A percentile compares a stretch with the other conserved stretches of the same genome.
Conservation (phyloP, 768 basidiomycete species). For the Polyporus arcularius region DNA sequence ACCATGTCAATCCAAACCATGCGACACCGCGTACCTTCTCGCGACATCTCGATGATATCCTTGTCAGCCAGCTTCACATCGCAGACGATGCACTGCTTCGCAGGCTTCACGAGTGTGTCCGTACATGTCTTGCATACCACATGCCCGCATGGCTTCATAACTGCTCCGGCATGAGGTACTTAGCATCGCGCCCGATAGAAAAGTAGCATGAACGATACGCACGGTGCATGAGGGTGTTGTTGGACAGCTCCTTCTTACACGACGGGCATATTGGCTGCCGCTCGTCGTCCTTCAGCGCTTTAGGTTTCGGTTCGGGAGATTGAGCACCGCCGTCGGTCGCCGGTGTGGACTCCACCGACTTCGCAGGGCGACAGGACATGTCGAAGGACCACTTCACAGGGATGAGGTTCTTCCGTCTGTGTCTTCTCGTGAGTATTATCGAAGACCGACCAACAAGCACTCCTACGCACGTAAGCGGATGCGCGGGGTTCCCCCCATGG, state of each 20-base stretch:
- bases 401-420: constrained; percentile 79
- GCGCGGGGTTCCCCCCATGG: constrained; percentile 75
- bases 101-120: constrained; percentile 78
- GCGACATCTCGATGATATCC: constrained; percentile 80
- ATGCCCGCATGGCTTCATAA: constrained; percentile 86
- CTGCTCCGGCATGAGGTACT: constrained; percentile 35
- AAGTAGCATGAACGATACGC: constrained; percentile 31
- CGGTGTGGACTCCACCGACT: constrained; percentile 38
- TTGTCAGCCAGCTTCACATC: constrained; percentile 63
- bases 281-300: constrained; percentile 52
- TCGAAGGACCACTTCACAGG: constrained; percentile 78
- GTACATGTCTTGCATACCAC: constrained; percentile 91
- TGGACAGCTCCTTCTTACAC: constrained; percentile 84
- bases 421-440: background rate
- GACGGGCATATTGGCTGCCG: constrained; percentile 78
- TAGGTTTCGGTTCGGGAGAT: constrained; percentile 22
- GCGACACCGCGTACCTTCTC: constrained; percentile 70
- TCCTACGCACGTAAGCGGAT: constrained; percentile 69
- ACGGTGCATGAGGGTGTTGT: constrained; percentile 73
- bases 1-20: background rate
- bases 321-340: constrained; percentile 36
- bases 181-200: background rate
- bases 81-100: constrained; percentile 86
- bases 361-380: constrained; percentile 28
- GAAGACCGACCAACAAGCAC: background rate